Evolutionary conservation across 2,329 filamentous ascomycete genomes (phyloP).

Genomic region (Colletotrichum tamarilloi): DNA sequence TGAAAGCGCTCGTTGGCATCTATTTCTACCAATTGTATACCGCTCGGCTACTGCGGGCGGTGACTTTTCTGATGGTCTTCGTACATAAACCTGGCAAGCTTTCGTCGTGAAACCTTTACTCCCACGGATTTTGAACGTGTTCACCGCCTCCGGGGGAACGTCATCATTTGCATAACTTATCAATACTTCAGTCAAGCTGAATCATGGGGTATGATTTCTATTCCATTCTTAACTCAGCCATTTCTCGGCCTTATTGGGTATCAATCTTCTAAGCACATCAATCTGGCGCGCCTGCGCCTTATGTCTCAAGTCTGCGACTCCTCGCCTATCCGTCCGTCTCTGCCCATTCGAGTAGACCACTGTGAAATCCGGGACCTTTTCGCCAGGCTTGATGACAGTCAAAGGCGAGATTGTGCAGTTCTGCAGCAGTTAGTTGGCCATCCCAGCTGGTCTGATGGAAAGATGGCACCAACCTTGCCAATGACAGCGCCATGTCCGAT

Average conservation of each 20-base stretch:
- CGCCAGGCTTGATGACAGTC: conserved; percentile 67
- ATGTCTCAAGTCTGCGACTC: conserved; percentile 72
- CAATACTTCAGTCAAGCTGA: background rate
- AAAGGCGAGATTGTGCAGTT: conserved; percentile 78
- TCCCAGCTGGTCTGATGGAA: background rate
- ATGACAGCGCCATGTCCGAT: conserved; percentile 71
- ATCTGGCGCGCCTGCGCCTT: conserved; percentile 75
- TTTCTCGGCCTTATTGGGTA: conserved; percentile 64
- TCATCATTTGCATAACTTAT: background rate
- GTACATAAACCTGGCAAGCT: background rate
- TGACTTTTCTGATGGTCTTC: background rate
- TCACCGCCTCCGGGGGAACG: background rate
- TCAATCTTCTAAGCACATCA: conserved; percentile 73
- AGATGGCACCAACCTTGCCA: conserved; percentile 62
- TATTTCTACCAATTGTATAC: background rate
- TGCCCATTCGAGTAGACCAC: conserved; percentile 76
- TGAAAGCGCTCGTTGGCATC: background rate
- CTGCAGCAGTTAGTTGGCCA: conserved; percentile 45
- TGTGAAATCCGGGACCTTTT: conserved; percentile 72
- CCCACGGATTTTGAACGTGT: background rate
- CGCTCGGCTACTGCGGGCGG: background rate
- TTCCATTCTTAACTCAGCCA: conserved; percentile 25
- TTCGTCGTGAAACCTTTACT: background rate
- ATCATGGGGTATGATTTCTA: conserved; percentile 24
- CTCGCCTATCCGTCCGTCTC: conserved; percentile 67